A percentile compares a stretch with the other conserved stretches of the same genome.
Conservation (phyloP, 164 flowering plant genomes). For the Macadamia integrifolia region DNA sequence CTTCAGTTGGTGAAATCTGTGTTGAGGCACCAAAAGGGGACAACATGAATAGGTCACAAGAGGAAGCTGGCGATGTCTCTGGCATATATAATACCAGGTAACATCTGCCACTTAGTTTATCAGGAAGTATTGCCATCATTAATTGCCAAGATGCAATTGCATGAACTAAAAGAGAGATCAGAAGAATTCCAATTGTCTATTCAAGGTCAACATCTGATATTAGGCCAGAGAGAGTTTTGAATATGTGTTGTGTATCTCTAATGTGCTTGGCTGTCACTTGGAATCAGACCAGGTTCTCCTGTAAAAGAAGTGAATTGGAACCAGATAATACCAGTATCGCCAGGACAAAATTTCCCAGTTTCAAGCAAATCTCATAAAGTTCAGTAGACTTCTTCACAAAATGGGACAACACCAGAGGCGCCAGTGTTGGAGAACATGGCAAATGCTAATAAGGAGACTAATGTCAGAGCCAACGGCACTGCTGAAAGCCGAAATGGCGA, state of each 20-base stretch:
- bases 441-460: slow-evolving; percentile 7
- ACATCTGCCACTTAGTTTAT: neutral
- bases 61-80: slow-evolving; percentile 27
- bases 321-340: slow-evolving; percentile 31
- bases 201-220: neutral
- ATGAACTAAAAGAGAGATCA: neutral
- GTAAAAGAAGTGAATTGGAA: slow-evolving; percentile 28
- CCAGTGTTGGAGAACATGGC: slow-evolving; percentile 12
- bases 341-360: slow-evolving; percentile 15
- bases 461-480: slow-evolving; percentile 14
- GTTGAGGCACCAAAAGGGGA: slow-evolving; percentile 19
- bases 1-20: slow-evolving; percentile 9
- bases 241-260: no score
- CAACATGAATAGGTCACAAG: slow-evolving; percentile 12
- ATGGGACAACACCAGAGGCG: slow-evolving; percentile 9
- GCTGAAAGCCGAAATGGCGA: slow-evolving; percentile 11
- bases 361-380: slow-evolving; percentile 16
- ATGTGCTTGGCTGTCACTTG: no score
- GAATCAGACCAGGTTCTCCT: slow-evolving; percentile 22
- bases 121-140: neutral
- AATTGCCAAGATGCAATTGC: neutral
- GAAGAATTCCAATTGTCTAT: neutral
- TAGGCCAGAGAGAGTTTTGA: no score
- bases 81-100: slow-evolving; percentile 37
- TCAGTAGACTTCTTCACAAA: slow-evolving; percentile 9